Conservation (phyloP, 345 rosid genomes). For the Gossypium thurberi region DNA sequence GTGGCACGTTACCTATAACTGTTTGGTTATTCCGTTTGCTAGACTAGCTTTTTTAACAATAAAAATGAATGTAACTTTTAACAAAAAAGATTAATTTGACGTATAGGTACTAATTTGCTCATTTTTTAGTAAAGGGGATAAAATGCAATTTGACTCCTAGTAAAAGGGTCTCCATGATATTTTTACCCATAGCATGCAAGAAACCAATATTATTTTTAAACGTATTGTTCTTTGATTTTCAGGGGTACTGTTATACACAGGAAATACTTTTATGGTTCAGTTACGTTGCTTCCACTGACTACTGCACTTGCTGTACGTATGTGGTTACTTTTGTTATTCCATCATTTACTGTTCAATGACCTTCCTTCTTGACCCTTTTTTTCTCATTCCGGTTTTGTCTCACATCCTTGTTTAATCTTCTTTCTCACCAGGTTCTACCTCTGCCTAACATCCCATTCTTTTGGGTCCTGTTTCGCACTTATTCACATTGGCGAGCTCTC, state of each 20-base stretch:
- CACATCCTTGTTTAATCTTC: slow-evolving; percentile 1
- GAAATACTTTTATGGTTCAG: slow-evolving; percentile 76
- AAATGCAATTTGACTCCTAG: no score
- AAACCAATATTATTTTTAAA: slow-evolving; percentile 6
- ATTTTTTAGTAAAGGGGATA: no score
- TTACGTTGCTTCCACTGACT: slow-evolving; percentile 78
- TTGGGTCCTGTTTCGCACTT: slow-evolving; percentile 85
- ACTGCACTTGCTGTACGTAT: slow-evolving; percentile 63
- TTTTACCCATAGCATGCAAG: not conserved
- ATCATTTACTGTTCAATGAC: not conserved
- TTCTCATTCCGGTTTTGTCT: not conserved
- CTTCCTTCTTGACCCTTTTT: not conserved
- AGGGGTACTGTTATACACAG: slow-evolving; percentile 78
- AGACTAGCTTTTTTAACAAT: no score
- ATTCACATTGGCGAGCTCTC: slow-evolving; percentile 93
- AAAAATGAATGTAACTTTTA: no score
- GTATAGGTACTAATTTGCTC: no score
- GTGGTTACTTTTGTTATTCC: slow-evolving; percentile 11
- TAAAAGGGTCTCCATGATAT: no score
- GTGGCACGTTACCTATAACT: no score
- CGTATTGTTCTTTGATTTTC: slow-evolving; percentile 18
- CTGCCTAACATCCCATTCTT: slow-evolving; percentile 87
- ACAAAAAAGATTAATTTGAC: no score
- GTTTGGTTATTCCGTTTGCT: no score
- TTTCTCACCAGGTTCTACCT: slow-evolving; percentile 58